Base-by-base conservation (phyloP, 2,329 filamentous ascomycete species). In the Colletotrichum sp. region DNA sequence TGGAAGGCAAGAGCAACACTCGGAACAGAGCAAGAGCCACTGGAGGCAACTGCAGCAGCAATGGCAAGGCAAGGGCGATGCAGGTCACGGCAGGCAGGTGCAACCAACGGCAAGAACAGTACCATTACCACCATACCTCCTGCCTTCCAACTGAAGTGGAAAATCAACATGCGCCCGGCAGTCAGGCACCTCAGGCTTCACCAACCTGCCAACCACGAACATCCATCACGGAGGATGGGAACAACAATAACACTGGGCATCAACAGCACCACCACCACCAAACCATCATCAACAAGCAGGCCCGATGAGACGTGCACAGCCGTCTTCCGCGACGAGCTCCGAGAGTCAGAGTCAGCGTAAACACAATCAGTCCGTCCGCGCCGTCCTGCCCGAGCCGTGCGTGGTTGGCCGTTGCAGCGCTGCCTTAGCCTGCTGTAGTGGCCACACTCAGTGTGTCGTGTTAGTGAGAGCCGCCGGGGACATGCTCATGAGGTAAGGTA, bases 301-400 rank as follows among this genome's bases (percentile, higher is more conserved):
- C 55, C 26, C 13, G 69, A 65, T 74, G 70, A 74, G 70, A 74
- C 74, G 65, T 65, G 74, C 74, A 74, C 74, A 69, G 70, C 70
- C 73, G 73, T 64, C 64, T 26, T 65, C 70, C 73, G 64, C 66
- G 64, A 69, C 64, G 59, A 65, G 63, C 67, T 69, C 64, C 73
- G 70, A 75, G 68, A 63, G 72, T 69, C 55, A 72, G 72, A 72
- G 60, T 68, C 26, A 66, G 24, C 57, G 16, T 13, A n/a, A 16
- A n/a, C 52, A 60, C 36, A 15, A 34, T n/a, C 36, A 63, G 39
- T 63, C 63, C 63, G 66, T 30, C 34, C 44, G 16, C n/a, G 18
- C 66, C 66, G 30, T 44, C 32, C 66, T 7, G 30, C 52, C 60
- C 28, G 21, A 10, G 32, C 69, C 69, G 63, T 57, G 60, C 62